Evolutionary conservation across 2,329 filamentous ascomycete genomes (phyloP), one percentile per base, ranked within the genome.

Genomic region (Alternaria sp.): DNA sequence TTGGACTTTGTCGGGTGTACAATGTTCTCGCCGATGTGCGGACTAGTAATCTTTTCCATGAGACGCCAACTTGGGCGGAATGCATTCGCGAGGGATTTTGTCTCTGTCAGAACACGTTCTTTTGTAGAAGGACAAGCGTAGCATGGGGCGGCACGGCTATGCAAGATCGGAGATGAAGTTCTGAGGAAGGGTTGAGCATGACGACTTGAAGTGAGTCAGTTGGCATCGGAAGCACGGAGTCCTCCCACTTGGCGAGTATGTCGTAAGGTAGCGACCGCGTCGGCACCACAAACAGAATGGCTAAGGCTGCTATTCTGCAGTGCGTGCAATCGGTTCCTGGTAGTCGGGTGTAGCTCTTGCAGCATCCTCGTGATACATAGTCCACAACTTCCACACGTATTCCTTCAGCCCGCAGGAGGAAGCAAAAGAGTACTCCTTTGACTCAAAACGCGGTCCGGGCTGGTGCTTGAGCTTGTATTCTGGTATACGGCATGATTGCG

Each of bases 81-180:
- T 17, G 8, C 17, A 17, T 30, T 25, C 7, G 25, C 32, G 49
- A 44, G 3, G n/a, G 17, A 30, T 43, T 40, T 30, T 19, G 32
- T 21, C 12, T 25, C 28, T 23, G 19, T 32, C 13, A 26, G 53
- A 30, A 43, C 12, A 45, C 17, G 23, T 54, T 45, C 25, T 51
- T 32, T 53, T 28, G 21, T 25, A 59, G 12, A 28, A 62, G 32
- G 50, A 9, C 26, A 49, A 23, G 45, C 28, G 50, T 45, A 15
- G 28, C 50, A 44, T 36, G 36, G 51, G 43, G 44, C 25, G 40
- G 61, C 45, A 46, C 13, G 21, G 28, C 26, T 28, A 50, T 47
- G 45, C 45, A 45, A 25, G 45, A 19, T 45, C 51, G 57, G 57
- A 56, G 46, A 60, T 56, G 50, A 51, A 23, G 36, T 43, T 23